Percentiles rank a stretch among this genome's conserved stretches.
phyloP scores from a whole-genome alignment of 768 basidiomycete species.

The Phlebiopsis gigantea region DNA sequence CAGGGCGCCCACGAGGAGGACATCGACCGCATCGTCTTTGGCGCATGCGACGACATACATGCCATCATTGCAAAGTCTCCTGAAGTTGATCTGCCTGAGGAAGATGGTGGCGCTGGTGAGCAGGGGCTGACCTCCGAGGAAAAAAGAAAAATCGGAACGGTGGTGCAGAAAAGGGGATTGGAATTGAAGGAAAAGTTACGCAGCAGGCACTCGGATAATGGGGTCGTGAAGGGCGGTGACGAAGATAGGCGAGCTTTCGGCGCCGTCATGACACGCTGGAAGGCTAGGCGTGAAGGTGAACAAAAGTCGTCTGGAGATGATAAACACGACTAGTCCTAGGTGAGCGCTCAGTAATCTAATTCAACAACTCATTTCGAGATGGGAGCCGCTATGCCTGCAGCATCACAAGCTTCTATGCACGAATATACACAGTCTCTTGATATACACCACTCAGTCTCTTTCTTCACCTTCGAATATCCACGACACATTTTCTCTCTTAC shows the following conservation, averaged over 20 bases:
- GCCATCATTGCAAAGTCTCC: conserved; percentile 26
- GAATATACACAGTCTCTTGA: too few species aligned
- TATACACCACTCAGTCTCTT: too few species aligned
- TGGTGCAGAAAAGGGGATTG: conserved; percentile 22
- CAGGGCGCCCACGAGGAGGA: conserved; percentile 35
- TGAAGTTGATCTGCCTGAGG: conserved; percentile 23
- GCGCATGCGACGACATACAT: conserved; percentile 33
- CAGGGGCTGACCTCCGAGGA: conserved; percentile 23
- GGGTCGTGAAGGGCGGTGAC: not conserved
- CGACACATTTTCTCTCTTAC: too few species aligned
- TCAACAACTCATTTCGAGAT: too few species aligned
- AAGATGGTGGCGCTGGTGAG: conserved; percentile 19
- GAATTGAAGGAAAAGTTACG: conserved; percentile 11
- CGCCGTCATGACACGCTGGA: not conserved
- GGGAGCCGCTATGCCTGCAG: too few species aligned
- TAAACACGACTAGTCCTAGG: too few species aligned
- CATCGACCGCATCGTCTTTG: conserved; percentile 30
- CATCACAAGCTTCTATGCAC: too few species aligned
- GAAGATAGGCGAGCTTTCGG: not conserved
- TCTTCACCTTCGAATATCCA: too few species aligned
- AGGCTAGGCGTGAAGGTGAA: not conserved
- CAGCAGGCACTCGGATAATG: too few species aligned
- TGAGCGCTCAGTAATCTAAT: too few species aligned
- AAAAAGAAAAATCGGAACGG: conserved; percentile 13
- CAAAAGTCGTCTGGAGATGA: too few species aligned